Percentiles rank a stretch among this genome's conserved stretches.
These are phyloP conservation scores for Solanum sitiens DNA, from an alignment of 257 asterid species.

Conservation along the genomic window DNA sequence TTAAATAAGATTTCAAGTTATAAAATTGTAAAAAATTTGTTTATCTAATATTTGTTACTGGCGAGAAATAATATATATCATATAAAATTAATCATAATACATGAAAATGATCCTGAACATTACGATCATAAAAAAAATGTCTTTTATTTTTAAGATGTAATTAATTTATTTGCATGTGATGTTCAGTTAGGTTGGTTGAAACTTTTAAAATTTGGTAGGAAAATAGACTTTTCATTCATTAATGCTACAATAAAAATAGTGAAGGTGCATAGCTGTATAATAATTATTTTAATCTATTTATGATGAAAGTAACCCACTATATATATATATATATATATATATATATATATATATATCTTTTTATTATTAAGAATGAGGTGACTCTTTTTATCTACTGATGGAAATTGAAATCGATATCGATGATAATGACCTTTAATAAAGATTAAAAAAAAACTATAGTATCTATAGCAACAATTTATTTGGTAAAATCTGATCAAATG, in stretches of 20 bases:
- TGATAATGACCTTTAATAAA: too few relatives aligned
- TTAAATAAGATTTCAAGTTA: too few relatives aligned
- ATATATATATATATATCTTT: background rate
- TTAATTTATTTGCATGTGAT: background rate
- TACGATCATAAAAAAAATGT: background rate
- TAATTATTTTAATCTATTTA: background rate
- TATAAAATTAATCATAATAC: accelerated
- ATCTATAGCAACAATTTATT: too few relatives aligned
- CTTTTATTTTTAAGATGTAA: background rate
- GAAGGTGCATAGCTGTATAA: background rate
- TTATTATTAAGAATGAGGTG: background rate
- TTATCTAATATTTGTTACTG: background rate
- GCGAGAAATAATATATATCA: too few relatives aligned
- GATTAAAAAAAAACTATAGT: too few relatives aligned
- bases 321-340: too few relatives aligned
- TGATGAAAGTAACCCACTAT: background rate
- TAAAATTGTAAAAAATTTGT: too few relatives aligned
- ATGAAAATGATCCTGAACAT: accelerated
- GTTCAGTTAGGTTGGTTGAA: background rate
- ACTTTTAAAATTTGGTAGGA: background rate
- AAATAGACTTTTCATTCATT: background rate
- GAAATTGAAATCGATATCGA: too few relatives aligned
- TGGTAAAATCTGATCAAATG: too few relatives aligned
- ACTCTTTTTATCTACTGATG: too few relatives aligned
- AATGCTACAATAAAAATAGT: background rate